These are phyloP conservation scores for Gleditsia sinensis DNA, from an alignment of 306 rosid genomes.

Conservation along the genomic window DNA sequence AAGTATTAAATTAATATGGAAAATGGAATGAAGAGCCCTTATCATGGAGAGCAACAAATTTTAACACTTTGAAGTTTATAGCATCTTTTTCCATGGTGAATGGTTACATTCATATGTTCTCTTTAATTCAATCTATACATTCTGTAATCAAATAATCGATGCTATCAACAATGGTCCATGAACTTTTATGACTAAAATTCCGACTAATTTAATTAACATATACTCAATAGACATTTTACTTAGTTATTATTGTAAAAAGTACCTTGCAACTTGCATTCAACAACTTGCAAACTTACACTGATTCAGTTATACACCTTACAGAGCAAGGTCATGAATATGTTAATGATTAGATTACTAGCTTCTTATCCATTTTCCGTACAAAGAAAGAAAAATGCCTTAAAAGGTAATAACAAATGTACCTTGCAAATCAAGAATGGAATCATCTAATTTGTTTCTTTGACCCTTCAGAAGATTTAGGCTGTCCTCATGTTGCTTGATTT, in stretches of 20 bases:
- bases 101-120: background rate
- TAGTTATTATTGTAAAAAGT: background rate
- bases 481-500: conserved; percentile 83
- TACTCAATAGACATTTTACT: conserved; percentile 20
- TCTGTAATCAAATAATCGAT: background rate
- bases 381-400: conserved; percentile 24
- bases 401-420: conserved; percentile 51
- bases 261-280: conserved; percentile 13
- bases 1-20: conserved; percentile 24
- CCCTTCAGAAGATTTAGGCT: conserved; percentile 52
- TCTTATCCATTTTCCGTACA: conserved; percentile 20
- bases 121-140: conserved; percentile 19
- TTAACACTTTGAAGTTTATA: conserved; percentile 9
- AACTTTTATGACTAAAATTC: conserved; percentile 17
- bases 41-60: background rate
- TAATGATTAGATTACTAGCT: background rate
- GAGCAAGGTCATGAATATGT: conserved; percentile 14
- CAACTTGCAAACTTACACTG: conserved; percentile 3
- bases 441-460: conserved; percentile 65
- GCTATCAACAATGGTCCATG: conserved; percentile 11
- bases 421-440: conserved; percentile 72
- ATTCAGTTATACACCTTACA: conserved; percentile 24
- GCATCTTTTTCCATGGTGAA: conserved; percentile 9
- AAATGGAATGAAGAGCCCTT: background rate
- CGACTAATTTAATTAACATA: conserved; percentile 14